Base-by-base conservation (phyloP, 2,329 filamentous ascomycete species). In the Xylaria sp. region DNA sequence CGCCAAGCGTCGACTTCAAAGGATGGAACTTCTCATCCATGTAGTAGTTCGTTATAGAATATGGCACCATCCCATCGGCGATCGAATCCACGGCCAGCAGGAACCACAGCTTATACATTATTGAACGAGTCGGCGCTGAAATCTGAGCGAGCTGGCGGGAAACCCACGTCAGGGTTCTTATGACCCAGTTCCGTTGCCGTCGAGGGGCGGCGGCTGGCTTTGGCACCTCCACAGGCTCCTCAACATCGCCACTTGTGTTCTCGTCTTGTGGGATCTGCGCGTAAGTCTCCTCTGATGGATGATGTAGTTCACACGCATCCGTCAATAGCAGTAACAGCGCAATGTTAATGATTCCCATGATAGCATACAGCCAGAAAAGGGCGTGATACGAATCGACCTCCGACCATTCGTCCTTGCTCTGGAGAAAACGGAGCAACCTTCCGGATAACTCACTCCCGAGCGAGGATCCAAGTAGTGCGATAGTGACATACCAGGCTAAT, bases 81-180 rank as follows among this genome's bases (percentile, higher is more conserved):
- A 88, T 74, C 2, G 83, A 85, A 69, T 89, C 86, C 20, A 88
- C 74, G 19, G 80, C 78, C 8, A 89, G 76, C 7, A 89, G 76
- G 54, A 86, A 79, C 83, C 85, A 88, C 2, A 89, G 73, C 46
- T 83, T 82, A 68, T 81, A 82, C 79, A 88, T 86, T 63, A 84
- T 76, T 1, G 74, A 76, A 11, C 80, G 76, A 0, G 85, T 87
- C 13, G 79, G 71, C 1, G 71, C 67, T 0, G 85, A 88, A 47
- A 88, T 86, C 56, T 83, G 75, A 1, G 79, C 71, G 38, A 84
- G 73, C 46, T 69, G 76, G 59, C 69, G 71, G 8, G 61, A 64
- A 9, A 69, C 37, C 62, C 68, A 72, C 8, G 61, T 44, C 16
- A 60, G 18, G 21, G 42, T n/a, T 51, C 48, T 21, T 17, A 61